Evolutionary conservation across 1,139 yeast species (phyloP).

Genomic region (Magnusiomyces paraingens): DNA sequence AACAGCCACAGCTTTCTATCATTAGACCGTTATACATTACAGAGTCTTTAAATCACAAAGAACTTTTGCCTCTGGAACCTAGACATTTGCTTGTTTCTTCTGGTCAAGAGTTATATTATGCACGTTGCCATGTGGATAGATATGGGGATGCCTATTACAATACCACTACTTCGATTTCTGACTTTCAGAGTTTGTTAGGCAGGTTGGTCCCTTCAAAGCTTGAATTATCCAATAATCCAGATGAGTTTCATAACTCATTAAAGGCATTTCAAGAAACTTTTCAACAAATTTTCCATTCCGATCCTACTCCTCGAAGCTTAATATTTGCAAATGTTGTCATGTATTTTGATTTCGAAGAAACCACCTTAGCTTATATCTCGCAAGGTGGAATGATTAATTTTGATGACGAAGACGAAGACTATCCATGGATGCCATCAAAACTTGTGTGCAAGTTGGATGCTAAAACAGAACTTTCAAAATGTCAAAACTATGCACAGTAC

Average conservation of each 20-base stretch:
- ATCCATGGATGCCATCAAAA: not conserved
- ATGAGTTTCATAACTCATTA: constrained; percentile 5
- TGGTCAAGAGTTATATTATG: constrained; percentile 15
- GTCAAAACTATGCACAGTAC: not conserved
- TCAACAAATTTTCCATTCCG: not conserved
- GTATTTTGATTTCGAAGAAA: constrained; percentile 9
- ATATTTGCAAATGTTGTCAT: constrained; percentile 1
- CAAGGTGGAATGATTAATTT: not conserved
- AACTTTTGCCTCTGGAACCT: constrained; percentile 54
- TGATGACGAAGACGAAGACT: not conserved
- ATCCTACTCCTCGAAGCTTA: constrained; percentile 1
- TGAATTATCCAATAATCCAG: not conserved
- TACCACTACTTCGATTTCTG: not conserved
- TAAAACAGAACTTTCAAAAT: not conserved
- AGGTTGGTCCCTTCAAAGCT: not conserved
- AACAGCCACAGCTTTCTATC: constrained; percentile 41
- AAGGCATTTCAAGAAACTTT: constrained; percentile 5
- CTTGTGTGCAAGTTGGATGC: not conserved
- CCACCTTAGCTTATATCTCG: not conserved
- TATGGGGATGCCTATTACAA: constrained; percentile 29
- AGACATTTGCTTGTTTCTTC: constrained; percentile 37
- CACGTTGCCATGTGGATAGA: constrained; percentile 24
- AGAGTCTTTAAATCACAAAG: constrained; percentile 48
- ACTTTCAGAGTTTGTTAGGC: constrained; percentile 9
- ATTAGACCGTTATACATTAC: constrained; percentile 65